phyloP scores from a whole-genome alignment of 208 protist genomes.

The Leishmania gerbilli region DNA sequence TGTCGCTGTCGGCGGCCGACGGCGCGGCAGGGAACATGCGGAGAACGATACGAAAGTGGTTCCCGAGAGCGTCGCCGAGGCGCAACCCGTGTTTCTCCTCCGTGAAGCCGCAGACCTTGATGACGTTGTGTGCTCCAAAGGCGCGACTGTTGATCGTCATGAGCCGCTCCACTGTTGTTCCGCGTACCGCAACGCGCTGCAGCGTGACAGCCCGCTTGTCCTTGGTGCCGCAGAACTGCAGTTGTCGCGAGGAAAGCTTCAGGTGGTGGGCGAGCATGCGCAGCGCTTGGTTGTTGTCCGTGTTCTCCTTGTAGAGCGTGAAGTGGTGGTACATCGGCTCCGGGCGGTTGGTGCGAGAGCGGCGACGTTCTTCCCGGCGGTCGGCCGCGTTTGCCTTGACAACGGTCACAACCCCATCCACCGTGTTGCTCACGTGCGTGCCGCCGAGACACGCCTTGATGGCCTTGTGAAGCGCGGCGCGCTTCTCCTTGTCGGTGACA shows the following conservation, averaged over 20 bases:
- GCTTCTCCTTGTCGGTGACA: constrained; percentile 61
- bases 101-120: constrained; percentile 86
- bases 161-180: constrained; percentile 66
- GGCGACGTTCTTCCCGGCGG: constrained; percentile 61
- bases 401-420: constrained; percentile 56
- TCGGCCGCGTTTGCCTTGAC: constrained; percentile 59
- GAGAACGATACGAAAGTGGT: constrained; percentile 92
- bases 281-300: constrained; percentile 86
- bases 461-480: constrained; percentile 58
- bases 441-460: constrained; percentile 56
- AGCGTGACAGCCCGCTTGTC: constrained; percentile 95
- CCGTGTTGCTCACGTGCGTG: constrained; percentile 74
- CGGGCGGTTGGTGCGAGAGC: constrained; percentile 32
- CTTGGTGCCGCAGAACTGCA: constrained; percentile 95
- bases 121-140: constrained; percentile 48
- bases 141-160: constrained; percentile 55
- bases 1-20: neutral
- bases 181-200: constrained; percentile 86
- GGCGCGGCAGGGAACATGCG: constrained; percentile 49
- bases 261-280: constrained; percentile 66
- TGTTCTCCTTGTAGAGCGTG: constrained; percentile 95
- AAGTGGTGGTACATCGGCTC: constrained; percentile 82
- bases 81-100: constrained; percentile 55
- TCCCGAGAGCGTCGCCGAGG: constrained; percentile 90
- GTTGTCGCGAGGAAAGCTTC: constrained; percentile 52